Evolutionary conservation across 1,284 basidiomycete species (phyloP).

Genomic region (Termitomyces sp.): DNA sequence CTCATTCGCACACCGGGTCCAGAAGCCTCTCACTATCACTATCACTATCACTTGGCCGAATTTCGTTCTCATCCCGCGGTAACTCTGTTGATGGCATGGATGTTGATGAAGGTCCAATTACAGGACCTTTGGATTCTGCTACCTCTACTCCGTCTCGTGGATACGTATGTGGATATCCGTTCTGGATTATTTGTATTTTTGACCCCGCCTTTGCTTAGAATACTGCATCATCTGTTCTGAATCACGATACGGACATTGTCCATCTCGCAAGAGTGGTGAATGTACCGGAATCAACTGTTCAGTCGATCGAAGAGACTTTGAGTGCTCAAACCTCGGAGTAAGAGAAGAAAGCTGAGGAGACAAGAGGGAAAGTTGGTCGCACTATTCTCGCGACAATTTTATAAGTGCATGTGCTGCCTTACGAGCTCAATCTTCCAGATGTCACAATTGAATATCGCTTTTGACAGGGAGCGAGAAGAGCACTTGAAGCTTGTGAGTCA

Average conservation of each 20-base stretch:
- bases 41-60: background rate
- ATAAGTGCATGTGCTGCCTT: background rate
- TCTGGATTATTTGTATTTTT: background rate
- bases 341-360: background rate
- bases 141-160: background rate
- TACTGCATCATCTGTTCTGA: background rate
- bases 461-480: background rate
- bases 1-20: background rate
- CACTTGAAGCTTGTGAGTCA: background rate
- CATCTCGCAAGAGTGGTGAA: background rate
- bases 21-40: background rate
- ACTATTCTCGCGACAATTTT: background rate
- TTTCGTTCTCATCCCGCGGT: background rate
- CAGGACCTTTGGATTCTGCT: background rate
- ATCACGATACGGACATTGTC: background rate
- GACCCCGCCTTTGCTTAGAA: background rate
- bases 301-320: background rate
- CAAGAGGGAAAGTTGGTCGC: background rate
- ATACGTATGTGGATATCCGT: background rate
- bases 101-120: background rate
- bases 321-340: background rate
- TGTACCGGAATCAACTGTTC: background rate
- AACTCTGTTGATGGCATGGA: background rate
- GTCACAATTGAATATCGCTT: no score
- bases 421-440: background rate